Evolutionary conservation across 306 rosid species (phyloP), one percentile per base, ranked within the genome.

Genomic region (Cajanus cajan): DNA sequence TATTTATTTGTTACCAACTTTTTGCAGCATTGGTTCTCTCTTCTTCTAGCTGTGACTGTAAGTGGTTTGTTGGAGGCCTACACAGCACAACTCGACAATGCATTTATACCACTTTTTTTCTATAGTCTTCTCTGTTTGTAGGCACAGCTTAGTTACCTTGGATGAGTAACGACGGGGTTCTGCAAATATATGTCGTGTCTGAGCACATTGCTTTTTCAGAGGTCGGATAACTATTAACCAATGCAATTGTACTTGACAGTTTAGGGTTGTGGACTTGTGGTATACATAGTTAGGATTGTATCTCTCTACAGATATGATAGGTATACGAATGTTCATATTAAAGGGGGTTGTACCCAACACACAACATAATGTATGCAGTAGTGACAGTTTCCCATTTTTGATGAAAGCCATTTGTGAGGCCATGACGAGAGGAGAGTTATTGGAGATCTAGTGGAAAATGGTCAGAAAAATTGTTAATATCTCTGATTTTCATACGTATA

Each of bases 21-120:
- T 71, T 86, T 85, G 84, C 99, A 95, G 99, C 93, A 89, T 31
- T 95, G 99, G 98, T 75, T 81, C 80, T 93, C 96, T 52, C 90
- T 93, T 58, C 84, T 93, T 67, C 63, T 91, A 19, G 97, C 97
- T 4, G 96, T 93, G 86, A 91, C 92, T n/a, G 83, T 80, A 28
- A 91, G 97, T 86, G 99, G 99, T 72, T 76, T 95, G 87, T 82
- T 95, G 87, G 99, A 95, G 93, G 99, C 99, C 71, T 90, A 89
- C 88, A 95, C 99, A 0, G 88, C 98, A 7, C 99, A 95, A 80
- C 97, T 95, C 22, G 99, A 95, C 89, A 95, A 95, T 37, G 97
- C 97, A 10, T 95, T 95, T 83, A 93, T 95, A 77, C 99, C 99
- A 21, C 90, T 93, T 24, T 83, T 93, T 62, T 95, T 95, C 93